These are phyloP conservation scores for Colletotrichum musae DNA, from an alignment of 2,329 filamentous ascomycete genomes.

Conservation along the genomic window DNA sequence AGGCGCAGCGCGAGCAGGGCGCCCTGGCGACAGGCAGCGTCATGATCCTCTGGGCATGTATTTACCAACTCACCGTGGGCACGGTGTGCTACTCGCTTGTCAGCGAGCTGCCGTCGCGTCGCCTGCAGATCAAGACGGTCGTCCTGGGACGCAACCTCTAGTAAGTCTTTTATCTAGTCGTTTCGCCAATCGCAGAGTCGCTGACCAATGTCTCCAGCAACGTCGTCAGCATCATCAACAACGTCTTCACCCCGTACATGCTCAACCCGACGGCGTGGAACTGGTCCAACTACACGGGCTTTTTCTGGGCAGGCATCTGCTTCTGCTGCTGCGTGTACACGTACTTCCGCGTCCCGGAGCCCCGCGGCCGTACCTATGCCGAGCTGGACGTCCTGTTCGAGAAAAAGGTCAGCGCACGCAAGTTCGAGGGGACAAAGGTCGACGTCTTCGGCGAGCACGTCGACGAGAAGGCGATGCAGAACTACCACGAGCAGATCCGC, in stretches of 20 bases:
- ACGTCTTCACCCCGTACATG: slow-evolving; percentile 92
- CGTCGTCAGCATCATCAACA: slow-evolving; percentile 84
- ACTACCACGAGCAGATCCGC: slow-evolving; percentile 61
- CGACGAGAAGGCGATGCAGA: slow-evolving; percentile 60
- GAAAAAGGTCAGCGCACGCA: slow-evolving; percentile 76
- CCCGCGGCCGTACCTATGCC: slow-evolving; percentile 84
- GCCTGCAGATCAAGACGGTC: slow-evolving; percentile 92
- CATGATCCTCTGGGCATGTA: slow-evolving; percentile 86
- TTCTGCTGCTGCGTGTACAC: slow-evolving; percentile 86
- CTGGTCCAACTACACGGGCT: slow-evolving; percentile 89
- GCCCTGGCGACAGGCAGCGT: slow-evolving; percentile 87
- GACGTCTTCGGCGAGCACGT: slow-evolving; percentile 69
- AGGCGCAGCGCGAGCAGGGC: slow-evolving; percentile 68
- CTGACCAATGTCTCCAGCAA: slow-evolving; percentile 64
- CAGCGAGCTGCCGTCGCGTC: slow-evolving; percentile 84
- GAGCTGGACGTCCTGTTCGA: slow-evolving; percentile 91
- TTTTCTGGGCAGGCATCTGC: slow-evolving; percentile 89
- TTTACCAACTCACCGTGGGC: slow-evolving; percentile 89
- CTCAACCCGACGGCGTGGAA: slow-evolving; percentile 89
- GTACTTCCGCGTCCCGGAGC: slow-evolving; percentile 86
- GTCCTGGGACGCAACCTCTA: slow-evolving; percentile 86
- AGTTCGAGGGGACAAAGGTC: slow-evolving; percentile 75
- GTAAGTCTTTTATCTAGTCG: slow-evolving; percentile 55
- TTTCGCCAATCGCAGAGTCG: neutral
- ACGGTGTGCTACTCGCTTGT: slow-evolving; percentile 93